A percentile compares a stretch with the other conserved stretches of the same genome.
phyloP scores from a whole-genome alignment of 352 stramenopile genomes.

The Pythium utonaiense region DNA sequence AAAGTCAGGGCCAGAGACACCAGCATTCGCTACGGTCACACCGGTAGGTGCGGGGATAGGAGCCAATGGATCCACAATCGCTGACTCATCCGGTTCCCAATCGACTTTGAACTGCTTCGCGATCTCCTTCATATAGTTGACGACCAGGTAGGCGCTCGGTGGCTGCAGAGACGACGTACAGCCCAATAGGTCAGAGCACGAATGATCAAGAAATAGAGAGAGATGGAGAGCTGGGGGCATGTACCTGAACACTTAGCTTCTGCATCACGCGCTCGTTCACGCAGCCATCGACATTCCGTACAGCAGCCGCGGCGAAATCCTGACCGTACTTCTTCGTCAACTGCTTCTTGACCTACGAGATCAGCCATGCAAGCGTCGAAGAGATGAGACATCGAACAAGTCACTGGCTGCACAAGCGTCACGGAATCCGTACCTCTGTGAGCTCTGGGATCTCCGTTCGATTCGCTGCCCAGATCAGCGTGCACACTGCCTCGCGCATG shows the following conservation, averaged over 20 bases:
- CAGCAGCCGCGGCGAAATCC: constrained; percentile 80
- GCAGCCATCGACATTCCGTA: constrained; percentile 84
- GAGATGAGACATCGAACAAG: no score
- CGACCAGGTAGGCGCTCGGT: constrained; percentile 92
- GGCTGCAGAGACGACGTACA: constrained; percentile 35
- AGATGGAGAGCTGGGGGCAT: no score
- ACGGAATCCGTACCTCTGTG: constrained; percentile 49
- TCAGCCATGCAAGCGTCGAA: no score
- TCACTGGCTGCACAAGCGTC: no score
- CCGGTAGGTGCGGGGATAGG: constrained; percentile 90
- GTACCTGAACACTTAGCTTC: constrained; percentile 90
- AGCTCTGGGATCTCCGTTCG: constrained; percentile 93
- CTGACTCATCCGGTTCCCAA: constrained; percentile 85
- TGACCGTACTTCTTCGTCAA: constrained; percentile 88
- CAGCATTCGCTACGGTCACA: constrained; percentile 68
- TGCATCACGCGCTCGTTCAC: constrained; percentile 91
- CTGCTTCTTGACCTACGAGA: constrained; percentile 73
- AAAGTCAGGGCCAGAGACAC: constrained; percentile 83
- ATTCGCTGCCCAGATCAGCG: constrained; percentile 91
- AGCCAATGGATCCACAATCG: constrained; percentile 73
- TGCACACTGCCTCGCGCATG: constrained; percentile 91
- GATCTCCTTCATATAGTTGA: constrained; percentile 96
- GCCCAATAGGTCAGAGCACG: no score
- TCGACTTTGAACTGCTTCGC: constrained; percentile 94
- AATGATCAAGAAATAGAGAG: not conserved